Evolutionary conservation across 805 yeast genomes (phyloP).

Genomic region (Sungouiella thailandica): DNA sequence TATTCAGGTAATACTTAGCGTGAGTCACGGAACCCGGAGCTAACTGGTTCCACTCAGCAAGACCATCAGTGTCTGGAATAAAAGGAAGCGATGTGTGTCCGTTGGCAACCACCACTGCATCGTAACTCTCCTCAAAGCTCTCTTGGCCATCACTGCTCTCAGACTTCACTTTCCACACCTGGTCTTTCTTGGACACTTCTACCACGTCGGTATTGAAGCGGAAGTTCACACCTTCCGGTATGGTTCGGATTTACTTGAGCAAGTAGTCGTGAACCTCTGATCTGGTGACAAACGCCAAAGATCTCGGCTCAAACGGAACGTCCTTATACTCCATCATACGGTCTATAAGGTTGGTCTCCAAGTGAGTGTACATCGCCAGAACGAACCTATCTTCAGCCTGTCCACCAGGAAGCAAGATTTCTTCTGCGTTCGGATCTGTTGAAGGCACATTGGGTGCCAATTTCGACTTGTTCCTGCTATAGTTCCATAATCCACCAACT

Average conservation of each 20-base stretch:
- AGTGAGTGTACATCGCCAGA: slow-evolving; percentile 21
- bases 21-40: slow-evolving; percentile 26
- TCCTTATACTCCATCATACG: slow-evolving; percentile 61
- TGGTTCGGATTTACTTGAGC: slow-evolving; percentile 44
- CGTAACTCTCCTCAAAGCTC: slow-evolving; percentile 21
- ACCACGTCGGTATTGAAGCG: slow-evolving; percentile 46
- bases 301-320: slow-evolving; percentile 42
- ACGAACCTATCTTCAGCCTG: slow-evolving; percentile 8
- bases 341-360: slow-evolving; percentile 18
- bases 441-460: slow-evolving; percentile 18
- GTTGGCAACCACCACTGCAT: slow-evolving; percentile 35
- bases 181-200: slow-evolving; percentile 24
- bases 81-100: slow-evolving; percentile 36
- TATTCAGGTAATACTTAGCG: slow-evolving; percentile 30
- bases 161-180: slow-evolving; percentile 8
- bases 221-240: slow-evolving; percentile 27
- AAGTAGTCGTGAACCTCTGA: slow-evolving; percentile 59
- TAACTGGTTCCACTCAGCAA: slow-evolving; percentile 23
- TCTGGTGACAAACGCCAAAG: slow-evolving; percentile 56
- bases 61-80: slow-evolving; percentile 30
- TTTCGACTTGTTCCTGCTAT: slow-evolving; percentile 20
- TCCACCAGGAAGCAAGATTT: slow-evolving; percentile 5
- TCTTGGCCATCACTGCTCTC: slow-evolving; percentile 5
- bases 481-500: slow-evolving; percentile 85
- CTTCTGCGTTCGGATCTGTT: slow-evolving; percentile 16